Base-by-base conservation (phyloP, 371 early-diverging fungal genomes). In the Apophysomyces ossiformis region DNA sequence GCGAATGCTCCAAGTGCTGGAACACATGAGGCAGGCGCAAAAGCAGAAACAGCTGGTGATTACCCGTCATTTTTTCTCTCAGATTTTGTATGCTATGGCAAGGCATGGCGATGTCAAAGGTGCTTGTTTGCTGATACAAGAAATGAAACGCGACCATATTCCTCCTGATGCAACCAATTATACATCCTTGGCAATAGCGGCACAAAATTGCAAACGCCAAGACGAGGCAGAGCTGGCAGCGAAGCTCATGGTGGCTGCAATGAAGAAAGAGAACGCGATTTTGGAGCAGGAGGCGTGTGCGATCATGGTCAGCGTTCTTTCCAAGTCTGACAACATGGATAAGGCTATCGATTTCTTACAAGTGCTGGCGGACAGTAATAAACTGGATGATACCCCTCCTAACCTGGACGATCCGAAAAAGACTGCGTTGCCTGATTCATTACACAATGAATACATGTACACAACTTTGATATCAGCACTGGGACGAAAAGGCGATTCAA, bases 401-500 rank as follows among this genome's bases (percentile, higher is more conserved):
- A 7, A 37, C 6, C 18, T 9, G 38, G 37, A 18, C 58, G 37
- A 44, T 45, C 43, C 61, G 39, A 39, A 61, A 12, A 61, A 36
- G 39, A 43, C 61, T 35, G n/a, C 44, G 26, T 39, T 61, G 41
- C 37, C 61, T n/a, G 60, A 58, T 16, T 37, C 69, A 36, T 16
- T 50, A 35, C 75, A 70, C 62, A 74, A 79, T 64, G 71, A 68
- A 57, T 72, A 77, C 62, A 71, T 79, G 41, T 82, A 82, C 45
- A 82, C 82, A 7, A 73, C 79, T 5, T 68, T 82, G 26, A 82
- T 82, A 32, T 56, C 78, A 16, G 72, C 72, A 39, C 65, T 79
- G 61, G 79, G 75, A 37, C 62, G 67, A 12, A 61, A 74, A 44
- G 76, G 73, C 8, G 74, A 82, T 46, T 50, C 58, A 13, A 47